Percentiles rank a stretch among this genome's conserved stretches.
phyloP scores from a whole-genome alignment of 2,329 filamentous ascomycete genomes.

The Alternaria sp. region DNA sequence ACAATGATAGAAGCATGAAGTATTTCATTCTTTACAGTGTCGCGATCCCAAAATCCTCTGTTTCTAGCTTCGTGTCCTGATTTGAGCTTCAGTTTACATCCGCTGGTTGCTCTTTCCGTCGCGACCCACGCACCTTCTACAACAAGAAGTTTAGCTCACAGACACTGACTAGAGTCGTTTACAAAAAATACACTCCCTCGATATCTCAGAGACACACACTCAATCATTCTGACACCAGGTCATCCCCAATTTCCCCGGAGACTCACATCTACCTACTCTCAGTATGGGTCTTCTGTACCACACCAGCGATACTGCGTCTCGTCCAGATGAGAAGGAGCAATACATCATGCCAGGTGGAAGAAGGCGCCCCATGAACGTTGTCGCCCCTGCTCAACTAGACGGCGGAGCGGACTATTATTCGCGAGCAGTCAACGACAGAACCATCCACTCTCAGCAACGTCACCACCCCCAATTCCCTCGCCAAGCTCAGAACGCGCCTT shows the following conservation, averaged over 20 bases:
- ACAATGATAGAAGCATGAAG: background rate
- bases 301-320: background rate
- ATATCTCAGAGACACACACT: background rate
- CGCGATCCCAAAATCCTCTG: background rate
- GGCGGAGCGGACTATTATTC: conserved; percentile 9
- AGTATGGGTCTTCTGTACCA: background rate
- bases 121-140: background rate
- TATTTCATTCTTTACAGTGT: background rate
- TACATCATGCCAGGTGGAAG: background rate
- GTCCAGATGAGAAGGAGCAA: background rate
- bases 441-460: background rate
- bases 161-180: background rate
- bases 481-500: background rate
- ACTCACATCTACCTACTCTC: background rate
- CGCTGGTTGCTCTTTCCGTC: background rate
- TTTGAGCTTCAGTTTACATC: background rate
- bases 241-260: background rate
- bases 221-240: background rate
- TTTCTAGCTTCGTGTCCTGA: background rate
- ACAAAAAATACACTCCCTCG: background rate
- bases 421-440: background rate
- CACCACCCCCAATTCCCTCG: background rate
- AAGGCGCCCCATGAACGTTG: background rate
- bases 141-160: background rate
- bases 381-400: conserved; percentile 11